Percentiles rank a stretch among this genome's conserved stretches.
Conservation (phyloP, 2,329 filamentous ascomycete genomes). For the Ophiocordyceps camponoti-rufipedis region DNA sequence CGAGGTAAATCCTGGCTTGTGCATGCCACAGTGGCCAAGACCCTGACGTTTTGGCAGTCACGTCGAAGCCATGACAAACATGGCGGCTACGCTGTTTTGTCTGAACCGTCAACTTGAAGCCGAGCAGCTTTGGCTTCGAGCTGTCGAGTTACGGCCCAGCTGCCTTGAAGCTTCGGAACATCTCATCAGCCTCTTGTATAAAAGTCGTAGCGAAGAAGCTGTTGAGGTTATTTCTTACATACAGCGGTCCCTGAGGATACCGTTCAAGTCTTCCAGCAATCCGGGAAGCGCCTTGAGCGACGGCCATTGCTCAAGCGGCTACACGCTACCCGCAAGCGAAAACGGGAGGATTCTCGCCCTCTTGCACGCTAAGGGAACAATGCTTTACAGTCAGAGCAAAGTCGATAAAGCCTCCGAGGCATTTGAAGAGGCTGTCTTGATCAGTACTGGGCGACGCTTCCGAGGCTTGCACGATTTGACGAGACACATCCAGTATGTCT, state of each 20-base stretch:
- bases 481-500: conserved; percentile 52
- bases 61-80: conserved; percentile 84
- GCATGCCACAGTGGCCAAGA: not conserved
- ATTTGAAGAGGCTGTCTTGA: conserved; percentile 87
- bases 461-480: conserved; percentile 65
- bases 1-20: conserved; percentile 25
- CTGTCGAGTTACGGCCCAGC: conserved; percentile 66
- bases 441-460: conserved; percentile 57
- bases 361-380: conserved; percentile 95
- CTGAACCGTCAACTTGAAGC: conserved; percentile 70
- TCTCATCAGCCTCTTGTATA: conserved; percentile 74
- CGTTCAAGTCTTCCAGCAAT: not conserved
- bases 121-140: conserved; percentile 66
- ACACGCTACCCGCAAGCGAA: conserved; percentile 65
- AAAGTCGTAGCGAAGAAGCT: conserved; percentile 66
- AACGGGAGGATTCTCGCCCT: conserved; percentile 89
- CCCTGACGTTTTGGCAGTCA: conserved; percentile 35
- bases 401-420: conserved; percentile 64
- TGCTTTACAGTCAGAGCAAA: conserved; percentile 81
- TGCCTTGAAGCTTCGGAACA: conserved; percentile 95
- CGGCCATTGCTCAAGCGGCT: conserved; percentile 35
- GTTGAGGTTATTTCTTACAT: conserved; percentile 76
- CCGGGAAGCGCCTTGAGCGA: not conserved
- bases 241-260: conserved; percentile 42
- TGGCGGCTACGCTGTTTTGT: conserved; percentile 75